phyloP scores from a whole-genome alignment of 352 stramenopile species.

The Globisporangium irregulare region DNA sequence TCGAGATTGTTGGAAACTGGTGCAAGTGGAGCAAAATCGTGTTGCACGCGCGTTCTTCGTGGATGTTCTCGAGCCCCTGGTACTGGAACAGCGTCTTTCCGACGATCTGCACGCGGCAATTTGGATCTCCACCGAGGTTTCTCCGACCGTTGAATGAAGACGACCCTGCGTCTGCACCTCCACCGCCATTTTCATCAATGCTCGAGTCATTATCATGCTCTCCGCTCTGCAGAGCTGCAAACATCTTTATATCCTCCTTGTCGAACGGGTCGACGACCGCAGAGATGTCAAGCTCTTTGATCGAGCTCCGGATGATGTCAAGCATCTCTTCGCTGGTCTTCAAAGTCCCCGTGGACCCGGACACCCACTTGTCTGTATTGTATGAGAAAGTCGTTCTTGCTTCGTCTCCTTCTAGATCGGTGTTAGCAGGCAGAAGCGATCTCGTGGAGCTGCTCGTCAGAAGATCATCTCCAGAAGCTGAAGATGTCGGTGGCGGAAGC shows the following conservation, averaged over 20 bases:
- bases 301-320: constrained; percentile 45
- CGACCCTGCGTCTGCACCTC: neutral
- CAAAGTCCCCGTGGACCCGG: constrained; percentile 35
- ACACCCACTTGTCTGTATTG: constrained; percentile 68
- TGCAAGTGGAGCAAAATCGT: constrained; percentile 51
- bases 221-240: constrained; percentile 37
- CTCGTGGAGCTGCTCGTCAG: neutral
- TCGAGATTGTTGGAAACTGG: constrained; percentile 53
- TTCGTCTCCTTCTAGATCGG: constrained; percentile 7
- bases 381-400: constrained; percentile 36
- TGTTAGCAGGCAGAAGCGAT: neutral
- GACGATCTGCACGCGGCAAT: constrained; percentile 52
- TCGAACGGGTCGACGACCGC: constrained; percentile 68
- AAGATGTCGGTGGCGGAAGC: constrained; percentile 9
- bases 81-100: constrained; percentile 30
- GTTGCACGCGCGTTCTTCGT: constrained; percentile 59
- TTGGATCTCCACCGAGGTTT: constrained; percentile 38
- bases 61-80: constrained; percentile 38
- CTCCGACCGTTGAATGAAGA: neutral
- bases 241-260: constrained; percentile 45
- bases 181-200: neutral
- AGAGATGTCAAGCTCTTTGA: constrained; percentile 52
- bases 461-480: neutral
- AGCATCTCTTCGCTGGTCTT: constrained; percentile 66
- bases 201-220: constrained; percentile 36